phyloP scores from a whole-genome alignment of 768 basidiomycete genomes.

The Suillus fuscotomentosus region DNA sequence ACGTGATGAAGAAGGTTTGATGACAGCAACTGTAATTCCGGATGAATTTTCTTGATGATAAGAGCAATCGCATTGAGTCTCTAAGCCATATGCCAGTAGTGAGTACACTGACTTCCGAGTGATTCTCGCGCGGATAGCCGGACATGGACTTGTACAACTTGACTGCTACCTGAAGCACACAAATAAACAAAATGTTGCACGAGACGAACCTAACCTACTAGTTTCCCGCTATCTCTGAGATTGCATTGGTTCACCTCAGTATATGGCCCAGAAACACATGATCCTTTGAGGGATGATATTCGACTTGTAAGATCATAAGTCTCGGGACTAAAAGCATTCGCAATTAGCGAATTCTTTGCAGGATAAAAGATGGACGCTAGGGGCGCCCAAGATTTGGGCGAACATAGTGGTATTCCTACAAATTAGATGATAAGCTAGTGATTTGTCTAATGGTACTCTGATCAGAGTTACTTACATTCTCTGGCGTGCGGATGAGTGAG shows the following conservation, averaged over 20 bases:
- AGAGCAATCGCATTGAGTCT: neutral
- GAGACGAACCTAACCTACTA: neutral
- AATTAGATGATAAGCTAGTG: neutral
- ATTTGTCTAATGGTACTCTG: neutral
- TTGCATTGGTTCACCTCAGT: neutral
- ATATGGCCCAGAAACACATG: neutral
- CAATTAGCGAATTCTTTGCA: neutral
- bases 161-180: neutral
- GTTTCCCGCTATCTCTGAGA: neutral
- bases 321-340: neutral
- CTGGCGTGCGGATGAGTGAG: neutral
- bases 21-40: neutral
- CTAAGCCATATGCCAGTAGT: neutral
- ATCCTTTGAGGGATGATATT: neutral
- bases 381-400: neutral
- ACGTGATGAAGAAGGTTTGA: neutral
- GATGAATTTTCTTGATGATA: neutral
- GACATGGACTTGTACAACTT: neutral
- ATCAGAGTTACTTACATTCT: neutral
- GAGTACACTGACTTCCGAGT: neutral
- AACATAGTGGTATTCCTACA: neutral
- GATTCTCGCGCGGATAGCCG: neutral
- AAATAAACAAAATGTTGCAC: neutral
- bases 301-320: neutral
- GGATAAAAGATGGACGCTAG: neutral